Evolutionary conservation across 139 green algal genomes (phyloP), one percentile per base, ranked within the genome.

Genomic region (Closterium sp.): DNA sequence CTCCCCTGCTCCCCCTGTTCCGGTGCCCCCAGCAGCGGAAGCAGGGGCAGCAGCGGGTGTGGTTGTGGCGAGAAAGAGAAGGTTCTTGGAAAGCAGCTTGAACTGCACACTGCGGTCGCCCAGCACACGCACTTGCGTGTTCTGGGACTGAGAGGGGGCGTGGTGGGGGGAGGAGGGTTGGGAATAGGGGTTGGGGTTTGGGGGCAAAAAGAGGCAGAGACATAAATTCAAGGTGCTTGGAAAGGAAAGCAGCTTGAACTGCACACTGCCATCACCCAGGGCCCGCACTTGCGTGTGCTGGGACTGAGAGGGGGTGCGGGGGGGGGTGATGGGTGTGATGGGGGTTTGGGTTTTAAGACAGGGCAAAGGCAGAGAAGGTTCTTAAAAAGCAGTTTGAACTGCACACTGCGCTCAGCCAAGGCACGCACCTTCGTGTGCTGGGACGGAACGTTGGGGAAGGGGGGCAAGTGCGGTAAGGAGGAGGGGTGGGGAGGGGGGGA

Each of bases 51-150:
- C 32, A 12, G 85, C 2, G 23, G 84, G 55, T 8, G 87, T 86
- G 25, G 28, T 34, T 0, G 94, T 96, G 10, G 96, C 97, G 9
- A 99, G 91, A 31, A 99, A 96, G 21, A 98, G 87, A 8, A 95
- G 95, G 95, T 99, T 99, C 89, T 96, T 96, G 95, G 98, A 84
- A 30, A 98, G 90, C 95, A 99, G 97, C 85, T 98, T 98, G 95
- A 97, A 97, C 90, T 98, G 96, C 86, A 98, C 94, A 94, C 87
- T 95, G 38, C 96, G 96, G 92, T 98, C 96, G 30, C 97, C 97
- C 85, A 99, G 92, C 28, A 98, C 93, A 91, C 97, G 97, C 88
- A 96, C 96, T 33, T 95, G 94, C 8, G 95, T 96, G 94, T 97
- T 95, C 81, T 69, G 7, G 3, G 8, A 69, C 8, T 69, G 43